Percentiles rank a stretch among this genome's conserved stretches.
phyloP scores from a whole-genome alignment of 306 rosid species.

The Cucumis sativus region Cucumber_9930_V3 NC_026656.2:17875501-17876000 shows the following conservation, averaged over 20 bases:
- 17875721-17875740: neutral
- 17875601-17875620: neutral
- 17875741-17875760: slow-evolving; percentile 9
- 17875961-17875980: slow-evolving; percentile 96
- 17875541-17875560: neutral
- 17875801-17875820: neutral
- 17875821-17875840: slow-evolving; percentile 1
- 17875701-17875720: neutral
- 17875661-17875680: neutral
- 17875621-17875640: neutral
- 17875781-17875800: no score
- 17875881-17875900: slow-evolving; percentile 81
- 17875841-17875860: slow-evolving; percentile 33
- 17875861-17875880: slow-evolving; percentile 83
- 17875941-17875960: slow-evolving; percentile 59
- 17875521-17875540: neutral
- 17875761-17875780: no score
- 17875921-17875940: slow-evolving; percentile 87
- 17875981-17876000: slow-evolving; percentile 94
- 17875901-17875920: slow-evolving; percentile 85
- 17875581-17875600: neutral
- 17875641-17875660: neutral
- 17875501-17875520: neutral
- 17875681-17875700: neutral
- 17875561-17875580: neutral